Conservation (phyloP, 1,139 yeast genomes). For the Eremothecium sinecaudum region DNA sequence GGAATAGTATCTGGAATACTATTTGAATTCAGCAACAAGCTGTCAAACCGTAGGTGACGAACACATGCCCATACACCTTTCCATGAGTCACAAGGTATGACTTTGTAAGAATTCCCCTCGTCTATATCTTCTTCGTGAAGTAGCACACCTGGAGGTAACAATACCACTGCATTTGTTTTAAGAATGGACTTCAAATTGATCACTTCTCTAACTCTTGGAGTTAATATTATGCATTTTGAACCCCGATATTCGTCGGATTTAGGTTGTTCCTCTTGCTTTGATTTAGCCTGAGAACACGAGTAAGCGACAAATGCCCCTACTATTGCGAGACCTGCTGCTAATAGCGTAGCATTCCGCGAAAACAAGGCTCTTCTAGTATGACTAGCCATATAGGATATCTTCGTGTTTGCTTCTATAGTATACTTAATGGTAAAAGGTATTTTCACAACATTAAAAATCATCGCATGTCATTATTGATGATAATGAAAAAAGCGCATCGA, state of each 20-base stretch:
- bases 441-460: too few species aligned
- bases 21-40: constrained; percentile 28
- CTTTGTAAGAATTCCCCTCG: constrained; percentile 18
- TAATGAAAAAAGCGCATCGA: too few species aligned
- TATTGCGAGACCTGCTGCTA: neutral
- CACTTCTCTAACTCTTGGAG: constrained; percentile 2
- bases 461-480: too few species aligned
- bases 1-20: constrained; percentile 30
- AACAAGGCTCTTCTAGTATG: too few species aligned
- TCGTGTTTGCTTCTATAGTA: too few species aligned
- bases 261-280: neutral
- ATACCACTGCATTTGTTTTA: constrained; percentile 15
- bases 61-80: constrained; percentile 38
- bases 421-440: too few species aligned
- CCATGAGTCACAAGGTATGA: constrained; percentile 34
- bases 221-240: neutral
- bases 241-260: too few species aligned
- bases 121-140: constrained; percentile 6
- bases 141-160: constrained; percentile 18
- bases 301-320: neutral
- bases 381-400: too few species aligned
- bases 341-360: too few species aligned
- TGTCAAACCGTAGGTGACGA: constrained; percentile 33
- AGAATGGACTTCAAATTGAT: constrained; percentile 24
- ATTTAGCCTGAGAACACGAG: neutral